Conservation (phyloP, 1,139 yeast genomes). For the Candida sojae region DNA sequence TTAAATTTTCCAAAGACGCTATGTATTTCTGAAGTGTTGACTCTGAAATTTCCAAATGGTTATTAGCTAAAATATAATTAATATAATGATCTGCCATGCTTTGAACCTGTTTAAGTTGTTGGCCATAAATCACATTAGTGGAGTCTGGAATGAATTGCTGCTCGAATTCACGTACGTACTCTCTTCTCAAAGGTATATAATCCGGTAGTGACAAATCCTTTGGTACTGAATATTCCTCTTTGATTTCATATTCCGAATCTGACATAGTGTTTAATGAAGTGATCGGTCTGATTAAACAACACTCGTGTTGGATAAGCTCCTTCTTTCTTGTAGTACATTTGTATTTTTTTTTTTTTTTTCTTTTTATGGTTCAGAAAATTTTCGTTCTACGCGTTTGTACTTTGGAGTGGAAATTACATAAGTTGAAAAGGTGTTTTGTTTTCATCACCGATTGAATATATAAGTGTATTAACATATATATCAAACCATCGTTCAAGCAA, state of each 20-base stretch:
- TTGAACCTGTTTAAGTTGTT: slow-evolving; percentile 7
- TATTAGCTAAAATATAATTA: slow-evolving; percentile 10
- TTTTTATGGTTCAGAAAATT: too few relatives aligned
- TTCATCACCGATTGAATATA: too few relatives aligned
- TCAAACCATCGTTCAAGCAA: too few relatives aligned
- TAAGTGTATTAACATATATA: too few relatives aligned
- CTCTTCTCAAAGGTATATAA: slow-evolving; percentile 12
- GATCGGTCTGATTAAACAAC: too few relatives aligned
- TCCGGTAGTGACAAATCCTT: slow-evolving; percentile 12
- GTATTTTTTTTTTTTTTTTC: not conserved
- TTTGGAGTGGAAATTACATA: too few relatives aligned
- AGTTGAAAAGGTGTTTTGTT: too few relatives aligned
- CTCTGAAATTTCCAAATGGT: slow-evolving; percentile 11
- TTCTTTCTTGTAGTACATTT: not conserved
- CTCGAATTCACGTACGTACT: slow-evolving; percentile 11
- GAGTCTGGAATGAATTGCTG: slow-evolving; percentile 5
- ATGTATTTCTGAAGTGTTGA: slow-evolving; percentile 6
- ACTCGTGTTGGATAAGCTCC: not conserved
- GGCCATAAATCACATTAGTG: slow-evolving; percentile 2
- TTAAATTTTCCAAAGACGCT: slow-evolving; percentile 6
- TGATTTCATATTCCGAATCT: not conserved
- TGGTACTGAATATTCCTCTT: slow-evolving; percentile 3
- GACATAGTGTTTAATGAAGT: not conserved
- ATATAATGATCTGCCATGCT: slow-evolving; percentile 11
- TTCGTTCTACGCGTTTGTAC: too few relatives aligned